phyloP scores from a whole-genome alignment of 306 rosid species.

The Inga leiocalycina region DNA sequence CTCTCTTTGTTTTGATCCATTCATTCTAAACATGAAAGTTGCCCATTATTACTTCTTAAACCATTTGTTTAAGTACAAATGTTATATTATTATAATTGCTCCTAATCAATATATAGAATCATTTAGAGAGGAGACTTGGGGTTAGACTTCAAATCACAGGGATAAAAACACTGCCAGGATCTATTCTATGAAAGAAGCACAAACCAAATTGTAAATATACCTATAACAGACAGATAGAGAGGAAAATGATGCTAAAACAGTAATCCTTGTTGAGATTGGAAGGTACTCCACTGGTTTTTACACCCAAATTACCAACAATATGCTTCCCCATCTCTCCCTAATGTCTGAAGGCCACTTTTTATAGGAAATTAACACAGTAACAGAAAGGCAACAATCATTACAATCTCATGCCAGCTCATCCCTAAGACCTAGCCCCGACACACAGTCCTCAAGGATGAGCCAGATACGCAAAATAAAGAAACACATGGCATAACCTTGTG shows the following conservation, averaged over 20 bases:
- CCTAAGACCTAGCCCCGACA: background rate
- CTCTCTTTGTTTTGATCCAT: background rate
- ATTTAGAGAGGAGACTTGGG: background rate
- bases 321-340: background rate
- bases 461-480: background rate
- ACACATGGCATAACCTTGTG: background rate
- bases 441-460: background rate
- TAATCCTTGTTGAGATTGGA: background rate
- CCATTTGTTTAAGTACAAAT: background rate
- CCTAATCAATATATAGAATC: background rate
- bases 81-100: background rate
- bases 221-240: background rate
- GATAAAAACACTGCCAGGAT: no score
- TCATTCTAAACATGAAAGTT: background rate
- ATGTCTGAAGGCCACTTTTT: background rate
- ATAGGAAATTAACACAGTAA: background rate
- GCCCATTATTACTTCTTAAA: background rate
- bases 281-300: background rate
- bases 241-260: background rate
- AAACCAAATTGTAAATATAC: background rate
- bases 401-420: background rate
- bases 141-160: background rate
- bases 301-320: no score
- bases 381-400: background rate
- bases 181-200: background rate